Evolutionary conservation across 2,329 filamentous ascomycete species (phyloP), one percentile per base, ranked within the genome.

Genomic region (Scytalidium lignicola): DNA sequence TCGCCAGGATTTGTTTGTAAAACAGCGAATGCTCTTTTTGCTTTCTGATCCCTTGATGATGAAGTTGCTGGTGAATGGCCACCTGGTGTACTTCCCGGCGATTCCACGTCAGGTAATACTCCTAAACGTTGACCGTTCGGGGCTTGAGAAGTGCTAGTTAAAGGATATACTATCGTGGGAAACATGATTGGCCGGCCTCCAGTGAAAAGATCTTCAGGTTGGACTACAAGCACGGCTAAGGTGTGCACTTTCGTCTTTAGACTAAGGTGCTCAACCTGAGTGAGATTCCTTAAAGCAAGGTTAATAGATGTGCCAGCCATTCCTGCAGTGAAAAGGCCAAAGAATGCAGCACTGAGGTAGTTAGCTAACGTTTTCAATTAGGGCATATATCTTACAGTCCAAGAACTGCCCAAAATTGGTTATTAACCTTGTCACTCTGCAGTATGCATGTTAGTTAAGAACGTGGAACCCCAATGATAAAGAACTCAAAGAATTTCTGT

Each of bases 231-330:
- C 5, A 96, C 79, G 1, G 92, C 91, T 26, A 97, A 71, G 46
- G 83, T 82, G 68, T 86, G 85, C 4, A 82, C 79, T 52, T 79
- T 82, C 17, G 70, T 75, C 53, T 74, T 78, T 49, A 74, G 73
- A 55, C 74, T 78, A 21, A 95, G 73, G 50, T 84, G 80, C 64
- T 99, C 93, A 51, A 99, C 85, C 17, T 90, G 95, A 1, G 91
- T 95, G 43, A 83, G 75, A 62, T 96, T 96, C 47, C 77, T 70
- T 43, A 86, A 68, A 37, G 85, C 78, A 59, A 90, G 84, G 54
- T 85, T 80, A 37, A 85, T 63, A 3, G 88, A 88, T 43, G 84
- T 91, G 37, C 77, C 62, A 2, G 84, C 77, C 90, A 97, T 96
- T 47, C 83, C 81, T 19, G 78, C 73, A 1, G 85, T 76, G 66